phyloP scores from a whole-genome alignment of 495 filamentous ascomycete genomes.

The Penicillium samsonianum region DNA sequence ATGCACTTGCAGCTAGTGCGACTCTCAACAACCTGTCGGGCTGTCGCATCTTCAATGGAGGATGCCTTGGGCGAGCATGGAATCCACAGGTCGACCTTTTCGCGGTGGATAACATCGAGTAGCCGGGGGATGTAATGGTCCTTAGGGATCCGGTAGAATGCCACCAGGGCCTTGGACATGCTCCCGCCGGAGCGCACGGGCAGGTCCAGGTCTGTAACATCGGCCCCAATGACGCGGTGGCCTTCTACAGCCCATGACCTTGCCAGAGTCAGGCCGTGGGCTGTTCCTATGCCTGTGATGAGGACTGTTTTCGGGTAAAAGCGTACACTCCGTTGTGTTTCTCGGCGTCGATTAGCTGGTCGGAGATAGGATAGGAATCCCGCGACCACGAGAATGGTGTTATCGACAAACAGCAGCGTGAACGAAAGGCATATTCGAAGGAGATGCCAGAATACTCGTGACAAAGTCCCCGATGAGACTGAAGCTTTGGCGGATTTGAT shows the following conservation, averaged over 20 bases:
- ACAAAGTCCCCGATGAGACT: constrained; percentile 4
- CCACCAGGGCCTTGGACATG: constrained; percentile 47
- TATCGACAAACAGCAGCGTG: constrained; percentile 56
- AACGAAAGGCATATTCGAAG: constrained; percentile 39
- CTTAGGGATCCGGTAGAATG: constrained; percentile 56
- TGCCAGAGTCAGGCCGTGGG: constrained; percentile 67
- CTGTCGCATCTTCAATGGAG: constrained; percentile 62
- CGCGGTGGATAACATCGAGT: constrained; percentile 56
- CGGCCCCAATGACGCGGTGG: constrained; percentile 72
- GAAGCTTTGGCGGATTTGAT: constrained; percentile 16
- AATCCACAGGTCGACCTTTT: constrained; percentile 72
- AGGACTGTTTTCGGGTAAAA: constrained; percentile 63
- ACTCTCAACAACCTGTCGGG: constrained; percentile 61
- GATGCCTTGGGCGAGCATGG: constrained; percentile 63
- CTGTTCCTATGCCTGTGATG: constrained; percentile 70
- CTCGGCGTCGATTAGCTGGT: constrained; percentile 24
- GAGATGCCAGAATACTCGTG: constrained; percentile 29
- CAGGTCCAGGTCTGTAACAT: constrained; percentile 60
- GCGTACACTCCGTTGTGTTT: constrained; percentile 36
- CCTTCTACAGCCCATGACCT: constrained; percentile 64
- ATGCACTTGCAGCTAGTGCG: constrained; percentile 61
- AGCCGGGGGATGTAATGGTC: constrained; percentile 52
- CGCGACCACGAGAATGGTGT: constrained; percentile 46
- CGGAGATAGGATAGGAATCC: constrained; percentile 23
- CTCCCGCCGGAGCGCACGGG: constrained; percentile 39